Evolutionary conservation across 805 yeast species (phyloP), one percentile per base, ranked within the genome.

Genomic region (Limtongia smithiae): DNA sequence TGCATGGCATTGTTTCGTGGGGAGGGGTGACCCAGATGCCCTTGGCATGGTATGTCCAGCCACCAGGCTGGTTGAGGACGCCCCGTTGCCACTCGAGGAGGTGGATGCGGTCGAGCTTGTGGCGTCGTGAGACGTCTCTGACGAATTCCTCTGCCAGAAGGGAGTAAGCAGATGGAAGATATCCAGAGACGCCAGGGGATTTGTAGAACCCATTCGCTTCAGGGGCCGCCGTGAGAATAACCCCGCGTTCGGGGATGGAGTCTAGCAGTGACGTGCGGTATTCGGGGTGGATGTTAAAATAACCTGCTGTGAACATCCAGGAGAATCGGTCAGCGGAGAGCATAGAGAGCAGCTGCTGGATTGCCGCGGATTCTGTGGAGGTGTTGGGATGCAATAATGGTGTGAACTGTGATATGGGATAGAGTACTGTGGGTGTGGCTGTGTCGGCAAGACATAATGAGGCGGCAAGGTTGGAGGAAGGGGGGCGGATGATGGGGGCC

Each of bases 21-120:
- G 53, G 58, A 25, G 49, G 41, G 7, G 78, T 72, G 0, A 86
- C 68, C 97, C 97, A 93, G 3, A 91, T 70, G 1, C 98, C 98
- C 64, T 93, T 93, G 12, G 98, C 97, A 64, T 93, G 98, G 66
- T 93, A 93, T 0, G 97, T 86, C 97, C 98, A 91, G 1, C 98
- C 98, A 25, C 73, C 76, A 0, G 81, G 77, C 6, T 84, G 77
- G 62, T 88, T 87, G 2, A 88, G 95, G 2, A 80, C 71, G 1
- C 98, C 98, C 41, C 78, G 80, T 61, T 78, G 76, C 98, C 98
- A 93, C 66, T 91, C 97, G 48, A 73, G 74, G 32, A 93, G 69
- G 17, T 69, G 66, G 27, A 91, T 80, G 31, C 70, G 58, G 2
- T 69, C 49, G 15, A 71, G 68, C 59, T 73, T 76, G 1, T 74